Evolutionary conservation across 2,329 filamentous ascomycete species (phyloP).

Genomic region (Aurifilum marmelostoma): DNA sequence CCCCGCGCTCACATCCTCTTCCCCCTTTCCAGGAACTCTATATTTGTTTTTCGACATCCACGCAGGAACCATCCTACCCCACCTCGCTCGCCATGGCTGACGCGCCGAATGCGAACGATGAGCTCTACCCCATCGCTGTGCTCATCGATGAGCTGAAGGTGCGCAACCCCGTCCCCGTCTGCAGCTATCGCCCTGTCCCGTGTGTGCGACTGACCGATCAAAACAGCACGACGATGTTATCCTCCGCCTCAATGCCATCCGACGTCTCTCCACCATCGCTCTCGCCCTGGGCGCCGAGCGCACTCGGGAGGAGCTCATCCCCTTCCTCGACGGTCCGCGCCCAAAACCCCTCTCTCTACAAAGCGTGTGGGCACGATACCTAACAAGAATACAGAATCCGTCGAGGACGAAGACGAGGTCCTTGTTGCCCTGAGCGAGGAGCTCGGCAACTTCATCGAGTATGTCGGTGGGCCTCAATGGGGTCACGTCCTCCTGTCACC

Average conservation of each 20-base stretch:
- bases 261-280: slow-evolving; percentile 96
- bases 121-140: slow-evolving; percentile 99
- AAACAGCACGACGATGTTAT: slow-evolving; percentile 97
- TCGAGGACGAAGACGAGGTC: slow-evolving; percentile 98
- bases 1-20: slow-evolving; percentile 24
- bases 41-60: slow-evolving; percentile 18
- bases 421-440: slow-evolving; percentile 96
- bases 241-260: slow-evolving; percentile 96
- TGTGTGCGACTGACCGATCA: slow-evolving; percentile 35
- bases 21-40: slow-evolving; percentile 10
- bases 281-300: slow-evolving; percentile 93
- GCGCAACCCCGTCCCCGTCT: slow-evolving; percentile 38
- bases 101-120: slow-evolving; percentile 88
- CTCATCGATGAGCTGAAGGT: slow-evolving; percentile 99
- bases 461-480: slow-evolving; percentile 91
- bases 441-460: slow-evolving; percentile 94
- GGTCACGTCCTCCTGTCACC: slow-evolving; percentile 96
- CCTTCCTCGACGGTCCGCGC: slow-evolving; percentile 92
- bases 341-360: slow-evolving; percentile 30
- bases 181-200: slow-evolving; percentile 7
- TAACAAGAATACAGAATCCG: slow-evolving; percentile 71
- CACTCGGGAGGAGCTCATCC: slow-evolving; percentile 97
- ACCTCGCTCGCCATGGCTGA: slow-evolving; percentile 75
- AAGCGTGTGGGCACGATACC: slow-evolving; percentile 24
- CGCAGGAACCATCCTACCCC: slow-evolving; percentile 20